Conservation (phyloP, 805 yeast species). For the Zygosaccharomyces gambellarensis region DNA sequence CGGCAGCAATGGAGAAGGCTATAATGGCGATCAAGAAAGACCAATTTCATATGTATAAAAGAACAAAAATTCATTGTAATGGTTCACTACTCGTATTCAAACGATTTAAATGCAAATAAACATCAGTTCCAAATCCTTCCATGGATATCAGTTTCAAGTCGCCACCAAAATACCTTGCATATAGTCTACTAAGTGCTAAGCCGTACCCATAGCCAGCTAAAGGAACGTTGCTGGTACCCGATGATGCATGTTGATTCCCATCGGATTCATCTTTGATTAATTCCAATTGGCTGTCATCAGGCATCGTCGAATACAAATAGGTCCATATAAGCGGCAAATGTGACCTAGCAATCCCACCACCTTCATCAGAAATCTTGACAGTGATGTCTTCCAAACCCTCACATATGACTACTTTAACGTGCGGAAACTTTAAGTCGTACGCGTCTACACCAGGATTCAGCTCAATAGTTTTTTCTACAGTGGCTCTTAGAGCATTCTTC, state of each 20-base stretch:
- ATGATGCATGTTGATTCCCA: slow-evolving; percentile 14
- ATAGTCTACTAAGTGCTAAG: slow-evolving; percentile 75
- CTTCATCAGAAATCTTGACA: slow-evolving; percentile 85
- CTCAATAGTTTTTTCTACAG: slow-evolving; percentile 72
- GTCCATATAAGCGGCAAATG: slow-evolving; percentile 87
- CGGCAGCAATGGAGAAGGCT: background rate
- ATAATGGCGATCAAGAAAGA: background rate
- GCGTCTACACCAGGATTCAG: slow-evolving; percentile 32
- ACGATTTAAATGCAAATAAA: slow-evolving; percentile 77
- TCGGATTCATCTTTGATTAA: slow-evolving; percentile 44
- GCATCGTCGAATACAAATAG: slow-evolving; percentile 83
- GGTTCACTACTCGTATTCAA: slow-evolving; percentile 73
- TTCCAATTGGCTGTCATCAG: slow-evolving; percentile 54
- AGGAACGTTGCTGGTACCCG: slow-evolving; percentile 63
- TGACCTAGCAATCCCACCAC: slow-evolving; percentile 86
- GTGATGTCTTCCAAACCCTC: slow-evolving; percentile 90
- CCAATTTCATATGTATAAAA: slow-evolving; percentile 1
- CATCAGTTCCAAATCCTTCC: slow-evolving; percentile 96
- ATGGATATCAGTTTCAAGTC: slow-evolving; percentile 80
- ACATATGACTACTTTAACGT: slow-evolving; percentile 79
- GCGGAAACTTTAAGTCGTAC: slow-evolving; percentile 70
- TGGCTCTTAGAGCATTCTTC: slow-evolving; percentile 83
- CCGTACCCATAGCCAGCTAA: slow-evolving; percentile 96
- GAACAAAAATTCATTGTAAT: slow-evolving; percentile 20
- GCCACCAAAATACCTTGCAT: slow-evolving; percentile 88